Conservation (phyloP, 805 yeast genomes). For the Candida oleophila region DNA sequence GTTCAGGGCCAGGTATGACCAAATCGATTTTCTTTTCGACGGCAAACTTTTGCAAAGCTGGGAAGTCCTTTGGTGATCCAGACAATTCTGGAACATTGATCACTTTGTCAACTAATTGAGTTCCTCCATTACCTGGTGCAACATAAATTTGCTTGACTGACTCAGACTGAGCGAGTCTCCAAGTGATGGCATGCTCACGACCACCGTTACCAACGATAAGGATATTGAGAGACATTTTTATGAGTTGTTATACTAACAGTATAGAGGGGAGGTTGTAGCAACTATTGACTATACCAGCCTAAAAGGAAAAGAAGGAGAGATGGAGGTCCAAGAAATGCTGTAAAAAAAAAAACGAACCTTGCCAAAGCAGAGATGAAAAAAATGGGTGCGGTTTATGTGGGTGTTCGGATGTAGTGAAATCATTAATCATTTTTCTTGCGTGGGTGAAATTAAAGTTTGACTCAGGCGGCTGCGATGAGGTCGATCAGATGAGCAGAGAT, state of each 20-base stretch:
- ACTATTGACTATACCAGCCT: not conserved
- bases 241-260: not conserved
- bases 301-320: not conserved
- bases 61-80: conserved; percentile 66
- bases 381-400: not conserved
- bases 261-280: not conserved
- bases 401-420: not conserved
- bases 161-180: conserved; percentile 83
- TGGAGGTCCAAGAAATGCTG: not conserved
- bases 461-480: conserved; percentile 1
- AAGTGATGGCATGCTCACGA: conserved; percentile 95
- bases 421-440: too few relatives aligned
- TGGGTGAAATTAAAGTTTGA: conserved; percentile 1
- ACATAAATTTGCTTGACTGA: conserved; percentile 73
- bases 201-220: conserved; percentile 97
- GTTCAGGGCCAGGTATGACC: conserved; percentile 99
- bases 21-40: conserved; percentile 59
- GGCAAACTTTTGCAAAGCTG: conserved; percentile 72
- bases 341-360: not conserved
- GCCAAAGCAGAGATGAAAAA: not conserved
- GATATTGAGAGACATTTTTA: conserved; percentile 43
- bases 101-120: conserved; percentile 57
- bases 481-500: not conserved
- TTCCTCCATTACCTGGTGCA: conserved; percentile 98
- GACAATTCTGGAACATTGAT: conserved; percentile 66